These are phyloP conservation scores for Microdochium paspali DNA, from an alignment of 2,329 filamentous ascomycete genomes.

Conservation along the genomic window DNA sequence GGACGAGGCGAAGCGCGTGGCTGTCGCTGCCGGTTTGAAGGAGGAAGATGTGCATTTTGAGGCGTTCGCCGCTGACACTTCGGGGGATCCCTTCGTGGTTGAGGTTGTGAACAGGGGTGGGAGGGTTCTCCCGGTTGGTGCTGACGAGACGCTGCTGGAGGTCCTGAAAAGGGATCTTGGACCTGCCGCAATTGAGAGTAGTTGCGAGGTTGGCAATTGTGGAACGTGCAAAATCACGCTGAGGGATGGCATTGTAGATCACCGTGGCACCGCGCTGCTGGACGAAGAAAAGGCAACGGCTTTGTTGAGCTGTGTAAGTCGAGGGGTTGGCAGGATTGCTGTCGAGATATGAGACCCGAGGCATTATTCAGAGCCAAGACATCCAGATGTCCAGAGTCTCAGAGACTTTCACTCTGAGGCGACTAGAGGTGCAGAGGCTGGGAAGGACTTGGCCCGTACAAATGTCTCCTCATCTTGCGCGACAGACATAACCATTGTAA, in stretches of 20 bases:
- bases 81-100: constrained; percentile 51
- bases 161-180: constrained; percentile 32
- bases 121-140: constrained; percentile 32
- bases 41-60: constrained; percentile 50
- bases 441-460: no score
- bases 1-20: constrained; percentile 34
- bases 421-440: no score
- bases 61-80: constrained; percentile 42
- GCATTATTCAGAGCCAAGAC: no score
- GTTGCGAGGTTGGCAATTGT: constrained; percentile 45
- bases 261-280: constrained; percentile 36
- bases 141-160: constrained; percentile 40
- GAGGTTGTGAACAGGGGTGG: constrained; percentile 31
- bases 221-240: constrained; percentile 39
- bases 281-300: constrained; percentile 31
- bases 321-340: constrained; percentile 37
- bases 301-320: constrained; percentile 43
- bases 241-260: constrained; percentile 32
- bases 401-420: no score
- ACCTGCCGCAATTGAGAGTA: constrained; percentile 30
- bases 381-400: no score
- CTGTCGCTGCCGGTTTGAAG: constrained; percentile 29
- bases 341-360: constrained; percentile 33
- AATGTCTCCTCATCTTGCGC: no score
- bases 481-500: no score